Percentiles rank a stretch among this genome's conserved stretches.
phyloP scores from a whole-genome alignment of 2,329 filamentous ascomycete species.

The Huntiella abstrusa region DNA sequence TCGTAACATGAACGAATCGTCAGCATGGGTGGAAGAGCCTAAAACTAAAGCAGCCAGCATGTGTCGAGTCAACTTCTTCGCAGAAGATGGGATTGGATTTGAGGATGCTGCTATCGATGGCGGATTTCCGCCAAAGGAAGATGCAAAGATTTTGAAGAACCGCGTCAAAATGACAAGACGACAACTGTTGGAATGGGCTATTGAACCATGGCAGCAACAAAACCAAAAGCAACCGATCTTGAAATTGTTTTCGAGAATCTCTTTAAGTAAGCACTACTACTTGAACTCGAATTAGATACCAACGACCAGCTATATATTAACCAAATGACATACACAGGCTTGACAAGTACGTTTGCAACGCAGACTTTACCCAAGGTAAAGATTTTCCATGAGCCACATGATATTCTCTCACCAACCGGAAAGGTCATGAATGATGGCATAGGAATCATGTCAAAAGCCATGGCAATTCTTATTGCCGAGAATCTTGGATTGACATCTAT shows the following conservation, averaged over 20 bases:
- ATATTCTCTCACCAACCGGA: slow-evolving; percentile 22
- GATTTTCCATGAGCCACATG: slow-evolving; percentile 22
- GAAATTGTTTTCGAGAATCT: slow-evolving; percentile 40
- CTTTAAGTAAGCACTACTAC: slow-evolving; percentile 25
- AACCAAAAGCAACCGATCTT: slow-evolving; percentile 29
- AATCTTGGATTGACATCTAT: slow-evolving; percentile 31
- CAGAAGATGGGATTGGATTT: slow-evolving; percentile 30
- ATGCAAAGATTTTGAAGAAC: slow-evolving; percentile 12
- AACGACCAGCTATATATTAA: not conserved
- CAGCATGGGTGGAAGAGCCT: slow-evolving; percentile 13
- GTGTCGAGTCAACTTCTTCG: slow-evolving; percentile 35
- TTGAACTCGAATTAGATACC: too few species aligned
- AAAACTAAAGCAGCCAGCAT: slow-evolving; percentile 18
- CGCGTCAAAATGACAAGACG: slow-evolving; percentile 21
- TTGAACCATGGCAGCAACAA: slow-evolving; percentile 21
- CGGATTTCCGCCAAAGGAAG: slow-evolving; percentile 14
- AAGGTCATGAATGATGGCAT: slow-evolving; percentile 50
- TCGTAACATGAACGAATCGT: slow-evolving; percentile 16
- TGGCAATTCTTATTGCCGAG: slow-evolving; percentile 34
- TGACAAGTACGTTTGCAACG: slow-evolving; percentile 31
- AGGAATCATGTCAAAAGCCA: slow-evolving; percentile 40
- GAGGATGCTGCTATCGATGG: slow-evolving; percentile 2
- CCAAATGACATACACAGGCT: slow-evolving; percentile 19
- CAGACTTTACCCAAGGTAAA: slow-evolving; percentile 27
- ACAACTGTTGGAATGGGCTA: slow-evolving; percentile 32